Conservation (phyloP, 768 basidiomycete species). For the Cystofilobasidium capitatum region DNA sequence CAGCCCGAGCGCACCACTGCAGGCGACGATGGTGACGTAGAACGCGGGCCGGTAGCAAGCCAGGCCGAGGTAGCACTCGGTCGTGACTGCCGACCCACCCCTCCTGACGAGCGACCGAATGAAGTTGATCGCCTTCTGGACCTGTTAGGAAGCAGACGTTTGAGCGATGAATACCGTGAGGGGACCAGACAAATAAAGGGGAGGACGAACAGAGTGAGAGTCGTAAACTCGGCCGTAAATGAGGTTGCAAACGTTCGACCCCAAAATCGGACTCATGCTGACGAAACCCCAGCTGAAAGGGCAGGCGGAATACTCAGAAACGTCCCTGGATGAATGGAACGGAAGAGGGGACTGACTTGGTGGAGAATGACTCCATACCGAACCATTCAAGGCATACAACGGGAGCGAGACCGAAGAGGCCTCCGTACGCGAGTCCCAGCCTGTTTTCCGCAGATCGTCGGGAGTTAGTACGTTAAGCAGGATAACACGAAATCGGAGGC, state of each 20-base stretch:
- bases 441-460: neutral
- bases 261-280: constrained; percentile 58
- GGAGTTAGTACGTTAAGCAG: neutral
- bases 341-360: neutral
- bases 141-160: neutral
- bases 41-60: constrained; percentile 22
- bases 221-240: constrained; percentile 74
- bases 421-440: constrained; percentile 63
- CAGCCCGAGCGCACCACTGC: constrained; percentile 15
- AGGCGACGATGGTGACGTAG: constrained; percentile 9
- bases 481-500: neutral
- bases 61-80: constrained; percentile 22
- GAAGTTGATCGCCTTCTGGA: neutral
- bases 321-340: neutral
- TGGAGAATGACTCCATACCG: constrained; percentile 57
- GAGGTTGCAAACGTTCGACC: constrained; percentile 74
- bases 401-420: constrained; percentile 61
- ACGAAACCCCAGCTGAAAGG: constrained; percentile 39
- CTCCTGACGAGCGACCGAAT: neutral
- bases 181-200: neutral
- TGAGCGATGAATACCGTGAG: neutral
- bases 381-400: constrained; percentile 83
- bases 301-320: neutral
- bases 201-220: constrained; percentile 45
- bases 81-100: neutral